Evolutionary conservation across 441 rosid genomes (phyloP), one percentile per base, ranked within the genome.

Genomic region (Erodium texanum): DNA sequence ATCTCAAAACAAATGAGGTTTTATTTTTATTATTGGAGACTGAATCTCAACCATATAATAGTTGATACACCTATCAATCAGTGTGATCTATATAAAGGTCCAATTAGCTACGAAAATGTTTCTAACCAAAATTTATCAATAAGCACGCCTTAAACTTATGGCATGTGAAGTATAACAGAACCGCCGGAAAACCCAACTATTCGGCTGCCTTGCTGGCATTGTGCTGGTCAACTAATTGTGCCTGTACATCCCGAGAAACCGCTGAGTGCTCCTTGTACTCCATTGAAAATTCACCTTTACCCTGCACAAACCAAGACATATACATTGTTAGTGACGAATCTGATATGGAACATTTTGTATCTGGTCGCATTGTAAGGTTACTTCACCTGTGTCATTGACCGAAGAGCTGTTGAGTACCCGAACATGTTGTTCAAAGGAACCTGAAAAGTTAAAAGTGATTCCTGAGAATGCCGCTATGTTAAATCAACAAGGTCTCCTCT

Each of bases 341-440:
- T 15, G 14, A 6, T 5, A 27, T 29, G 62, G 18, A 11, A 34
- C 3, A 27, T 27, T 38, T 9, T 24, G 0, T 2, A 10, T 32
- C 8, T n/a, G n/a, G n/a, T n/a, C 14, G 23, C 3, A 22, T 10
- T 41, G 59, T 3, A 43, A 2, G 61, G 65, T 43, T 32, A 68
- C 2, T 20, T 68, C 67, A 86, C 97, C 86, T 89, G 99, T 70
- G 99, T 94, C 99, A 94, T 94, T 12, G 99, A 94, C 0, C 98
- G 89, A 62, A 94, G 98, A 2, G 97, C 63, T 2, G 98, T 94
- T 2, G 99, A 94, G 76, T 92, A 94, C 27, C 99, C 99, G 72
- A 94, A 94, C 99, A 92, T 94, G 70, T 92, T 94, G 84, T 92
- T 94, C 79, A 94, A 70, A 56, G 99, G 99, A 29, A 92, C 97